Base-by-base conservation (phyloP, 2,329 filamentous ascomycete genomes). In the Diaporthe citrichinensis region DNA sequence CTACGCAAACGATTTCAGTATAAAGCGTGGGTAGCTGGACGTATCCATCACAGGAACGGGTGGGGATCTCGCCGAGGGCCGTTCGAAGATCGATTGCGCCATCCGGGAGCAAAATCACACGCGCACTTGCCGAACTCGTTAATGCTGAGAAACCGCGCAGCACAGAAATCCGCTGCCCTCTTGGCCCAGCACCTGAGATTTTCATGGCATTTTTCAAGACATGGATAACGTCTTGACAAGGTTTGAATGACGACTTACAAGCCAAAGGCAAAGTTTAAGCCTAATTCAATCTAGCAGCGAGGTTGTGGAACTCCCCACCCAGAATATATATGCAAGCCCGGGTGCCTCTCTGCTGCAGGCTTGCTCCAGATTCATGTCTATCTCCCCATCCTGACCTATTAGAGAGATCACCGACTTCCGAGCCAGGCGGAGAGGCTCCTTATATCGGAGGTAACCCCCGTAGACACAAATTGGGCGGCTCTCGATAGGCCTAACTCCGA, bases 181-280 rank as follows among this genome's bases (percentile, higher is more conserved):
- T 55, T 69, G 34, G 65, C 49, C 65, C 15, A 1, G 14, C 8
- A 23, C 14, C 34, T 31, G 49, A 36, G 3, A 28, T 41, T 55
- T 9, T 9, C 15, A 41, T 55, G 17, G 34, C 49, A 31, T 20
- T 55, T 55, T 41, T 15, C 9, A 41, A 28, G 34, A 20, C 17
- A 41, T 15, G n/a, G 49, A 69, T 69, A 69, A 69, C 65, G 65
- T 69, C 65, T 69, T 69, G n/a, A 41, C 65, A 55, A 69, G 65
- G 65, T 55, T 69, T 9, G 5, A n/a, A 69, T 69, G 65, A 55
- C 65, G 49, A 41, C 23, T 55, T 69, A 39, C 25, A 39, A 14
- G 46, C 31, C 65, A 41, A 28, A 31, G 20, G 34, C 49, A 55
- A 68, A 41, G 15, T 25, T 41, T 55, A 55, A 69, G 34, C 65